Percentiles rank a stretch among this genome's conserved stretches.
Evolutionary conservation across 805 yeast genomes (phyloP).

Genomic region (Metschnikowia picachoensis): DNA sequence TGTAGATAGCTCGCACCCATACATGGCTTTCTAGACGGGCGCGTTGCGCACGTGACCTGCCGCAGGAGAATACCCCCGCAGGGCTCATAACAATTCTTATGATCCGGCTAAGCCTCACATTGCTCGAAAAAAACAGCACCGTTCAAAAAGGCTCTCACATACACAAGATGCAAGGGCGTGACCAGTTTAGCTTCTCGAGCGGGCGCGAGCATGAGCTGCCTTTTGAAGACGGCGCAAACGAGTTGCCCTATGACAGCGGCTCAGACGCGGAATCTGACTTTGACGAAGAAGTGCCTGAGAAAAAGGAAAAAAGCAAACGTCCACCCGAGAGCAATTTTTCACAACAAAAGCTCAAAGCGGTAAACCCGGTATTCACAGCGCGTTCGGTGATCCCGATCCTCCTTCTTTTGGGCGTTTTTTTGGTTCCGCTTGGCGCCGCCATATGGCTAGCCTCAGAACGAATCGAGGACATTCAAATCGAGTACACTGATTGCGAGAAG

Average conservation of each 20-base stretch:
- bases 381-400: constrained; percentile 40
- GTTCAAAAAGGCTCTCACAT: neutral
- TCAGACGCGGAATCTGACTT: constrained; percentile 35
- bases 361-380: constrained; percentile 44
- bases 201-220: constrained; percentile 11
- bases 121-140: neutral
- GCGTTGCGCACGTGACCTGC: constrained; percentile 2
- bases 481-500: constrained; percentile 39
- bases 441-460: constrained; percentile 43
- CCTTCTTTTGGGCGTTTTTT: constrained; percentile 35
- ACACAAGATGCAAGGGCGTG: constrained; percentile 5
- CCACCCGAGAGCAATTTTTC: constrained; percentile 61
- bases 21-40: neutral
- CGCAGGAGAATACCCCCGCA: too few species aligned
- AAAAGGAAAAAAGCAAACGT: constrained; percentile 50
- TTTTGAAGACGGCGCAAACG: constrained; percentile 12
- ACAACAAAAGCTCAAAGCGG: constrained; percentile 52
- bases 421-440: constrained; percentile 44
- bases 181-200: neutral
- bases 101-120: too few species aligned
- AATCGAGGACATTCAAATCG: constrained; percentile 38
- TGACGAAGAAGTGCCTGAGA: constrained; percentile 32
- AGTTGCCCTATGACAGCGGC: constrained; percentile 7
- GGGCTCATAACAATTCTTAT: too few species aligned
- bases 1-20: too few species aligned